Conservation (phyloP, 2,329 filamentous ascomycete genomes). For the Tolypocladium guangdongense region DNA sequence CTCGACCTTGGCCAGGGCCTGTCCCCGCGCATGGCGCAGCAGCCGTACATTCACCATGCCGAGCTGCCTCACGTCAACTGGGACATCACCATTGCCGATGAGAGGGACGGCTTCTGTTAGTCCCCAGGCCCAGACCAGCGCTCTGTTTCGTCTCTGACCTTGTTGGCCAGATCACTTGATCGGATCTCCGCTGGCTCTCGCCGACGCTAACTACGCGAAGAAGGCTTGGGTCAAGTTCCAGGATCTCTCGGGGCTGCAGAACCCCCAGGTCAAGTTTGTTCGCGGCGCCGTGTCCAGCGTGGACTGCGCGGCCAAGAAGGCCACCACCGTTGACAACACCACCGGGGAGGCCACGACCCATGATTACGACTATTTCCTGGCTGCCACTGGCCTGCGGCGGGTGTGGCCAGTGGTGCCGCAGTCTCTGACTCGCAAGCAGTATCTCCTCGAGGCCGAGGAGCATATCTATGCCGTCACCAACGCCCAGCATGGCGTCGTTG, state of each 20-base stretch:
- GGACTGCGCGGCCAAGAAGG: slow-evolving; percentile 47
- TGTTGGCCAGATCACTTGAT: slow-evolving; percentile 57
- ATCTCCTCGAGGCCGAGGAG: slow-evolving; percentile 47
- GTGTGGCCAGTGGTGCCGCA: slow-evolving; percentile 65
- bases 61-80: slow-evolving; percentile 40
- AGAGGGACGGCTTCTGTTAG: slow-evolving; percentile 76
- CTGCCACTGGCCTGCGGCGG: slow-evolving; percentile 57
- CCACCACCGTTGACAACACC: slow-evolving; percentile 39
- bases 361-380: slow-evolving; percentile 65
- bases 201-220: slow-evolving; percentile 49
- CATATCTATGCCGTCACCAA: slow-evolving; percentile 46
- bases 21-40: slow-evolving; percentile 31
- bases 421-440: slow-evolving; percentile 48
- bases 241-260: slow-evolving; percentile 55
- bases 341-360: slow-evolving; percentile 31
- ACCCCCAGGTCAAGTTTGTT: slow-evolving; percentile 49
- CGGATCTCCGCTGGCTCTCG: slow-evolving; percentile 61
- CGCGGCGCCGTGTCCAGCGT: slow-evolving; percentile 54
- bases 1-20: slow-evolving; percentile 52
- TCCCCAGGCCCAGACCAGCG: slow-evolving; percentile 2
- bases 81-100: slow-evolving; percentile 65
- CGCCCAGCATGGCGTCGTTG: slow-evolving; percentile 48
- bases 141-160: slow-evolving; percentile 1
- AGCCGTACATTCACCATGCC: slow-evolving; percentile 27
- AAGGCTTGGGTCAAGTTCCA: slow-evolving; percentile 61